Base-by-base conservation (phyloP, 331 rosid genomes). In the Telfairia occidentalis region DNA sequence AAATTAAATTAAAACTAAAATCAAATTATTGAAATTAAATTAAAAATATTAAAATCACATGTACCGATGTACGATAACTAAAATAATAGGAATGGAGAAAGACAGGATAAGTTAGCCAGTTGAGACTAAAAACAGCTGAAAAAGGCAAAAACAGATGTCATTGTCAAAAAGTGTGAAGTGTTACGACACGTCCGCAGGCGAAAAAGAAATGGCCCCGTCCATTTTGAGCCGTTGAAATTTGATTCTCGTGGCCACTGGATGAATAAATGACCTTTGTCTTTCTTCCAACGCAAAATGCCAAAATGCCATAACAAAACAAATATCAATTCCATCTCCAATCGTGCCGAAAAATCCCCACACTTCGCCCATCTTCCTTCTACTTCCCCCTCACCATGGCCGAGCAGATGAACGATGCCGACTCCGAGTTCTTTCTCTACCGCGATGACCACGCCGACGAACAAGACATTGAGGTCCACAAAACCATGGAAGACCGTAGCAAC, bases 391-490 rank as follows among this genome's bases (percentile, higher is more conserved):
- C 75, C 38, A 83, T 80, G 84, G 77, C 78, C 16, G 76, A n/a
- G 18, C 70, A 72, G 15, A 81, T 6, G 15, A 81, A 74, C 70
- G 82, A 35, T 32, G 69, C 9, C 38, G 84, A 84, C 5, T 2
- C 84, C 1, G 86, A 84, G n/a, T 67, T 46, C 81, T 82, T 75
- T 76, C 5, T 73, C 37, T 88, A 83, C 57, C 34, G 79, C 48
- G 82, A 77, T 1, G 74, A 45, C 45, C 76, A 64, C 13, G 82
- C 19, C 15, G 83, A 63, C 7, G 84, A 85, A n/a, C n/a, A n/a
- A 43, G 89, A 79, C 15, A 73, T 82, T 24, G 93, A 89, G 64
- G 77, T 42, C 58, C 50, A 46, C 63, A 78, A 77, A 35, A 55
- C 16, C 52, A 82, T 77, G 65, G 77, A 40, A 15, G 73, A 76